phyloP scores from a whole-genome alignment of 2,329 filamentous ascomycete species.

The Lachnellula cervina region DNA sequence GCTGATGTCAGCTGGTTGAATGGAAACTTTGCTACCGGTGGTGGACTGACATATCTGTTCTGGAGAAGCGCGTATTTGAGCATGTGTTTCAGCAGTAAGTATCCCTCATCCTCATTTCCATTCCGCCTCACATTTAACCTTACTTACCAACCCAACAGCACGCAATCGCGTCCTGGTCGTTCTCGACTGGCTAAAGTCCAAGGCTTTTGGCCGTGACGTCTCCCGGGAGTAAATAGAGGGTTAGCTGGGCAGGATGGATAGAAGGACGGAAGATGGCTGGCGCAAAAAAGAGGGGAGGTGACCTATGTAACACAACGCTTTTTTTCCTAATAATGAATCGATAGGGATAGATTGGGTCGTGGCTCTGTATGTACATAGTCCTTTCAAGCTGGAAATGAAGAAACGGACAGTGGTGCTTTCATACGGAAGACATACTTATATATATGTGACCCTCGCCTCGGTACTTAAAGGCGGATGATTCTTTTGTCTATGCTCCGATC shows the following conservation, averaged over 20 bases:
- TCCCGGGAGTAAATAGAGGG: constrained; percentile 63
- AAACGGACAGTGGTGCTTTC: background rate
- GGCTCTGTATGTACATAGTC: background rate
- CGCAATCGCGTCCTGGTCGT: constrained; percentile 91
- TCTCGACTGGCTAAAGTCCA: constrained; percentile 95
- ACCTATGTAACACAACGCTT: constrained; percentile 3
- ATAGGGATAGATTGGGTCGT: background rate
- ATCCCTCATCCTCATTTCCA: constrained; percentile 2
- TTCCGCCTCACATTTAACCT: constrained; percentile 12
- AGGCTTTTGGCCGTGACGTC: constrained; percentile 92
- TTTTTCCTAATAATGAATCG: constrained; percentile 19
- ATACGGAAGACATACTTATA: no score
- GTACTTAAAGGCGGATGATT: background rate
- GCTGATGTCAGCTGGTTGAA: constrained; percentile 97
- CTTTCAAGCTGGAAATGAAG: background rate
- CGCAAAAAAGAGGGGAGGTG: background rate
- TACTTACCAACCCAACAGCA: constrained; percentile 43
- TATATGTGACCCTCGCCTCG: no score
- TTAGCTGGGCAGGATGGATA: background rate
- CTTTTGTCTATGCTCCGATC: background rate
- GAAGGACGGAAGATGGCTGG: background rate
- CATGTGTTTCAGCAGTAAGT: constrained; percentile 99
- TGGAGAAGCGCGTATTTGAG: constrained; percentile 97
- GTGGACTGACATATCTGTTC: constrained; percentile 94
- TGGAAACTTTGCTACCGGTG: constrained; percentile 90